phyloP scores from a whole-genome alignment of 139 green algal genomes.

The Pycnococcus provasolii region DNA sequence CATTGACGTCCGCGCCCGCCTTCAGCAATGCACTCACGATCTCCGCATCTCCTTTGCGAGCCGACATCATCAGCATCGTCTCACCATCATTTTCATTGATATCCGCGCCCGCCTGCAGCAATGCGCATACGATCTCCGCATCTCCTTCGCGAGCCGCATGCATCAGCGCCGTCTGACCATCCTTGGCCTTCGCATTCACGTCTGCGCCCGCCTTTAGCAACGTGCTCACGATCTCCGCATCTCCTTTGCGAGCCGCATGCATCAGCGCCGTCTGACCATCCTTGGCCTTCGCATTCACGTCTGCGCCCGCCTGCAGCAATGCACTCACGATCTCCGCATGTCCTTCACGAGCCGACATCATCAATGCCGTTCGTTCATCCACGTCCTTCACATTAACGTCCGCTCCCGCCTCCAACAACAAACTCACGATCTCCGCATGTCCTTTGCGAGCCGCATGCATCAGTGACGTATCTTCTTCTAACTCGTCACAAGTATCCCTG shows the following conservation, averaged over 20 bases:
- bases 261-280: neutral
- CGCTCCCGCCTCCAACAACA: neutral
- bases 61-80: neutral
- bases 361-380: neutral
- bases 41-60: neutral
- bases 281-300: neutral
- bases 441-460: neutral
- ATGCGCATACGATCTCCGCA: neutral
- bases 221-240: neutral
- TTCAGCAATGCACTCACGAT: neutral
- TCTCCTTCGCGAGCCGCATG: neutral
- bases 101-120: neutral
- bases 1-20: neutral
- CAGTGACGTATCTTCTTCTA: neutral
- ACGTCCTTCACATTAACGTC: neutral
- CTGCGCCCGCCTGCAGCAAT: slow-evolving; percentile 1
- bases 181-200: neutral
- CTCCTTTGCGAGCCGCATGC: neutral
- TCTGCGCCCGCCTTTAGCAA: neutral
- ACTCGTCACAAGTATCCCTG: too few species aligned
- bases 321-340: neutral
- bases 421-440: neutral
- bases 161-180: neutral
- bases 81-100: too few species aligned
- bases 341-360: neutral